Evolutionary conservation across 2,329 filamentous ascomycete species (phyloP).

Genomic region (Neopestalotiopsis rosae): DNA sequence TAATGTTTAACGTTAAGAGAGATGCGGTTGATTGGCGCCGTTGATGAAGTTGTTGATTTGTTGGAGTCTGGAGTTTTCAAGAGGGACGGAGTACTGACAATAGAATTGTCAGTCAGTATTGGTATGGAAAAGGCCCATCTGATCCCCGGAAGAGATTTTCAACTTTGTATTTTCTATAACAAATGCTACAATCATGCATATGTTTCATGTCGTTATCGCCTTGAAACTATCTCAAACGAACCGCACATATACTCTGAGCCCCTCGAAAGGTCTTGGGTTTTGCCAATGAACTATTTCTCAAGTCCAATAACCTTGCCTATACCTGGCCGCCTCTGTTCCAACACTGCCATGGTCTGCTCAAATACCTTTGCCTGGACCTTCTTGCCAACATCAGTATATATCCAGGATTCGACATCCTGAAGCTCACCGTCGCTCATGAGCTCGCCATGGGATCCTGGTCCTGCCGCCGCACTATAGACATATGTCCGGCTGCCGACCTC

Average conservation of each 20-base stretch:
- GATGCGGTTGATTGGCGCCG: not conserved
- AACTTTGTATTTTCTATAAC: no score
- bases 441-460: not conserved
- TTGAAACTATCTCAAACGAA: no score
- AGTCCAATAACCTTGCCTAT: not conserved
- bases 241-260: no score
- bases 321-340: conserved; percentile 7
- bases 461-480: conserved; percentile 26
- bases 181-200: no score
- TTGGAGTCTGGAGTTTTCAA: not conserved
- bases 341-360: conserved; percentile 8
- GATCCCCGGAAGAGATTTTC: not conserved
- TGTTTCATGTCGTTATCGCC: no score
- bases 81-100: not conserved
- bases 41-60: not conserved
- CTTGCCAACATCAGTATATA: not conserved
- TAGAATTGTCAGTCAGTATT: not conserved
- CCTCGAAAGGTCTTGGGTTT: no score
- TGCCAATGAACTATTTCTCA: not conserved
- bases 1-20: not conserved
- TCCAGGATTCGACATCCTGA: conserved; percentile 4
- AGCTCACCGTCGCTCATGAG: not conserved
- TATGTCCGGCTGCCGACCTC: conserved; percentile 54
- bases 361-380: conserved; percentile 5
- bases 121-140: not conserved